Evolutionary conservation across 2,329 filamentous ascomycete species (phyloP), one percentile per base, ranked within the genome.

Genomic region (Stachybotrys chlorohalonatus): DNA sequence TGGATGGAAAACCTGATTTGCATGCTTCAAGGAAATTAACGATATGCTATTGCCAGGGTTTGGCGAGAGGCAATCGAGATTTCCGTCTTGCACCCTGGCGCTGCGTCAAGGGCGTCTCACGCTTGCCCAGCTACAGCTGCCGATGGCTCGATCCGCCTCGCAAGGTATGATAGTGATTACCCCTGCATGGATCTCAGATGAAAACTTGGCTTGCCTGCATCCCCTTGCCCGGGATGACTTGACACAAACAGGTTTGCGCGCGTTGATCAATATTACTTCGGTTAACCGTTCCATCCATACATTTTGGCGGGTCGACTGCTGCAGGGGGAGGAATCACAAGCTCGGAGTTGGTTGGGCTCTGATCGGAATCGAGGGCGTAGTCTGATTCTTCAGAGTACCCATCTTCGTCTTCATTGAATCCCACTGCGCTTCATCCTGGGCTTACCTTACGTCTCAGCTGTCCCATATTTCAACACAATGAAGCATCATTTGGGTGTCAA

Each of bases 401-500:
- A 42, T 42, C 13, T 42, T 42, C 13, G 36, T 9, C 36, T 5
- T 42, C 13, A 24, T 5, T 9, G 36, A 42, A 42, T 42, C 2
- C 36, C 36, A 5, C 6, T 13, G 36, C 36, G 9, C 13, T 13
- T 42, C 9, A 9, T 42, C 36, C 36, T 24, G 24, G 24, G 24
- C 24, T 24, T 24, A 42, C 36, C 13, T 13, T 13, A 42, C 36
- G 13, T 5, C 13, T 13, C 13, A 9, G 13, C 5, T 42, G 36
- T 13, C 36, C 7, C n/a, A 47, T 16, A 9, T n/a, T n/a, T 47
- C 46, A 47, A 47, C 46, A 52, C 36, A 13, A 52, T 52, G 50
- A 52, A 52, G 50, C 31, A 42, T 30, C 45, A n/a, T 24, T 45
- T 16, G 31, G 11, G 51, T 24, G 31, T 53, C 31, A 46, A 64